phyloP scores from a whole-genome alignment of 75 land plant genomes.

The Sequoia sempervirens region DNA sequence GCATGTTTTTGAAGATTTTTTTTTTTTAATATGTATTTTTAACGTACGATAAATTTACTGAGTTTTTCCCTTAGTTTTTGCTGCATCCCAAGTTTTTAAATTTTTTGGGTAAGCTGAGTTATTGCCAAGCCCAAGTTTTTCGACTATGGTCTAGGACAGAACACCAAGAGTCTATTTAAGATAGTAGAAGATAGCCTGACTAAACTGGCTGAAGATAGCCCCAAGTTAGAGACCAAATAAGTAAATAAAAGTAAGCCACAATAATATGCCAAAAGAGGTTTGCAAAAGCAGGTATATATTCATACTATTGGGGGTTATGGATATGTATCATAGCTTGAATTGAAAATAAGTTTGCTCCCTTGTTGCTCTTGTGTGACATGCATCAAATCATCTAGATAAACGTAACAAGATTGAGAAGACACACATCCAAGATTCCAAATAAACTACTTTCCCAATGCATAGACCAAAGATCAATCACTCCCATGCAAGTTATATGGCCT shows the following conservation, averaged over 20 bases:
- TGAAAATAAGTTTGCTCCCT: neutral
- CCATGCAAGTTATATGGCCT: neutral
- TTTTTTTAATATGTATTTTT: too few species aligned
- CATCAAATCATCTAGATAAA: neutral
- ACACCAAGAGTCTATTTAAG: neutral
- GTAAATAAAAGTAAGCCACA: neutral
- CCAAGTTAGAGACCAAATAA: neutral
- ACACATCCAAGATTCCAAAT: neutral
- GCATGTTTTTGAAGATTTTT: too few species aligned
- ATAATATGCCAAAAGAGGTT: neutral
- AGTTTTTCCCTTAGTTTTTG: too few species aligned
- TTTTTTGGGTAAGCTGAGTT: too few species aligned
- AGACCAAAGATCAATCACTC: neutral
- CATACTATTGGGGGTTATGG: neutral
- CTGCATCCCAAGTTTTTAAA: too few species aligned
- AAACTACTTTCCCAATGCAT: neutral
- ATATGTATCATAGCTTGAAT: neutral
- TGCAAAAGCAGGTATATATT: neutral
- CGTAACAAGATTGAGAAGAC: neutral
- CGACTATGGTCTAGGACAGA: too few species aligned
- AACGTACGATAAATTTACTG: too few species aligned
- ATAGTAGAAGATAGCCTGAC: neutral
- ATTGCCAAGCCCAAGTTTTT: too few species aligned
- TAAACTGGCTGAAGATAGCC: neutral
- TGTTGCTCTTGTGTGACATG: neutral